A percentile compares a stretch with the other conserved stretches of the same genome.
phyloP scores from a whole-genome alignment of 257 asterid species.

The Mentha longifolia region DNA sequence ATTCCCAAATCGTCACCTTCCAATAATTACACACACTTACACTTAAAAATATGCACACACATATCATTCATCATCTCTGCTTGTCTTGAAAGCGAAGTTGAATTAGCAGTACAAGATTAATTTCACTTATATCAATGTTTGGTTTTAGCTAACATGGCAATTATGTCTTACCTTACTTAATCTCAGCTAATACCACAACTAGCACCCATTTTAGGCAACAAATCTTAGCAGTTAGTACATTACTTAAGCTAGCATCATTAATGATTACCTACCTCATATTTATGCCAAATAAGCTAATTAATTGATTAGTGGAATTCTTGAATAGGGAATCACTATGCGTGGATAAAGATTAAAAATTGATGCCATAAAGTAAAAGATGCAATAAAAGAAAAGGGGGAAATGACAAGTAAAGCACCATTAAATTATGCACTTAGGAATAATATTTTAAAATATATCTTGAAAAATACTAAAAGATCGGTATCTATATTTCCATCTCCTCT shows the following conservation, averaged over 20 bases:
- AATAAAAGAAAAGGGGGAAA: no score
- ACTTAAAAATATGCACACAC: not conserved
- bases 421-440: no score
- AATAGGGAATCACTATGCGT: conserved; percentile 31
- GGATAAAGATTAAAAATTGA: conserved; percentile 38
- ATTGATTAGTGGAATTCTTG: not conserved
- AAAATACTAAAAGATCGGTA: no score
- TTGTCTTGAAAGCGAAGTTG: no score
- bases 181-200: conserved; percentile 40
- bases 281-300: no score
- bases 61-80: no score
- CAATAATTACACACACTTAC: conserved; percentile 21
- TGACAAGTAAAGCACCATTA: no score
- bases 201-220: conserved; percentile 19
- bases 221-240: conserved; percentile 27
- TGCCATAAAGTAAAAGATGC: no score
- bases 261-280: not conserved
- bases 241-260: conserved; percentile 19
- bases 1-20: conserved; percentile 37
- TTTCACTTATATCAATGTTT: conserved; percentile 19
- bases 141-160: conserved; percentile 32
- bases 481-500: conserved; percentile 28
- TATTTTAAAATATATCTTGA: no score
- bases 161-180: conserved; percentile 35
- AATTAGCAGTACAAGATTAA: no score